Conservation (phyloP, 2,329 filamentous ascomycete genomes). For the Calonectria pseudoturangicola region DNA sequence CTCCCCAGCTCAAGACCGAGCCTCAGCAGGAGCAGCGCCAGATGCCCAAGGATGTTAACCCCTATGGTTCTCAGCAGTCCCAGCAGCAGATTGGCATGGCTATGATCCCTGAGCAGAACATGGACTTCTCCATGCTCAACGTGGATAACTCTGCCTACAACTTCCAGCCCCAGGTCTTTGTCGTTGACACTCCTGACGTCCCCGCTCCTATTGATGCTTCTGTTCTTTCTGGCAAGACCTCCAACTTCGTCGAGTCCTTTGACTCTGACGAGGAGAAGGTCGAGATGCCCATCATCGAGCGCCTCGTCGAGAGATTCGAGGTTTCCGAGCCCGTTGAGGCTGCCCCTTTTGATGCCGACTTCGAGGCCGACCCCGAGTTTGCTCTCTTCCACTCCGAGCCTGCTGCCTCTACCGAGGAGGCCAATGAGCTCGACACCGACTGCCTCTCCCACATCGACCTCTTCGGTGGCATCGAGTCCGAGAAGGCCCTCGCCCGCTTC, state of each 20-base stretch:
- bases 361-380: slow-evolving; percentile 78
- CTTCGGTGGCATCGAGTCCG: slow-evolving; percentile 74
- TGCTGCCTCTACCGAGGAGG: slow-evolving; percentile 50
- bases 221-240: slow-evolving; percentile 82
- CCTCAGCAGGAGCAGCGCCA: slow-evolving; percentile 68
- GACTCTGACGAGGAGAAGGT: slow-evolving; percentile 72
- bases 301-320: slow-evolving; percentile 62
- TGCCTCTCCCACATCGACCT: slow-evolving; percentile 63
- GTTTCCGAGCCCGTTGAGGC: slow-evolving; percentile 54
- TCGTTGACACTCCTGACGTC: slow-evolving; percentile 82
- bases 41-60: slow-evolving; percentile 80
- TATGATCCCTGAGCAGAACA: slow-evolving; percentile 85
- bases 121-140: slow-evolving; percentile 84
- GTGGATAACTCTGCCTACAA: slow-evolving; percentile 74
- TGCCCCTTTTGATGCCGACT: slow-evolving; percentile 69
- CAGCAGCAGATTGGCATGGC: slow-evolving; percentile 85
- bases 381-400: slow-evolving; percentile 74
- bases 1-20: slow-evolving; percentile 61
- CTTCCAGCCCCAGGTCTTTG: slow-evolving; percentile 83
- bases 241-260: slow-evolving; percentile 71
- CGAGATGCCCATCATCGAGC: slow-evolving; percentile 72
- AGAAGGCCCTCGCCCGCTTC: slow-evolving; percentile 78
- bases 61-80: slow-evolving; percentile 73
- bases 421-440: slow-evolving; percentile 65
- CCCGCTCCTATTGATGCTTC: slow-evolving; percentile 76